Evolutionary conservation across 345 rosid species (phyloP).

Genomic region (Boechera stricta): DNA sequence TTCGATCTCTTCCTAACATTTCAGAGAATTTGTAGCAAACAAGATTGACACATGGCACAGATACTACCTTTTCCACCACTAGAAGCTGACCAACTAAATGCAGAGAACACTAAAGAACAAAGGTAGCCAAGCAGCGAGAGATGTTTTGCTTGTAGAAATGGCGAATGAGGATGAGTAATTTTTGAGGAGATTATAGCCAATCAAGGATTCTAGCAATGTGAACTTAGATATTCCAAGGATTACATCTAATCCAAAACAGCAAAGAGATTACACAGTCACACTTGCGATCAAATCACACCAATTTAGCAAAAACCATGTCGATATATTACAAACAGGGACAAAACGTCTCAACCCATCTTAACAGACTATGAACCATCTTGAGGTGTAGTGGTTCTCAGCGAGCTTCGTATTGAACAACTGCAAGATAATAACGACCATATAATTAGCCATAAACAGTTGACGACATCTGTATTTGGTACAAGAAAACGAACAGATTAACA

Average conservation of each 20-base stretch:
- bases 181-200: neutral
- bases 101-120: neutral
- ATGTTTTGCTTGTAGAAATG: neutral
- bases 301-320: neutral
- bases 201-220: neutral
- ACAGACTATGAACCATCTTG: neutral
- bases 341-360: neutral
- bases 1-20: neutral
- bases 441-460: slow-evolving; percentile 11
- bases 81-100: neutral
- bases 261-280: slow-evolving; percentile 5
- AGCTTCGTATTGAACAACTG: slow-evolving; percentile 77
- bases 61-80: neutral
- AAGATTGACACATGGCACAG: neutral
- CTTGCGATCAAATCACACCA: slow-evolving; percentile 7
- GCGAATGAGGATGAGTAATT: neutral
- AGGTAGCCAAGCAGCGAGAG: neutral
- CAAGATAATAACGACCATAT: slow-evolving; percentile 28
- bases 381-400: slow-evolving; percentile 44
- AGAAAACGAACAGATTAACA: neutral
- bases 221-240: neutral
- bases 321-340: neutral
- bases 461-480: neutral
- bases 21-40: neutral
- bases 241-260: neutral